Percentiles rank a stretch among this genome's conserved stretches.
Conservation (phyloP, 345 rosid species). For the Angophora floribunda region DNA sequence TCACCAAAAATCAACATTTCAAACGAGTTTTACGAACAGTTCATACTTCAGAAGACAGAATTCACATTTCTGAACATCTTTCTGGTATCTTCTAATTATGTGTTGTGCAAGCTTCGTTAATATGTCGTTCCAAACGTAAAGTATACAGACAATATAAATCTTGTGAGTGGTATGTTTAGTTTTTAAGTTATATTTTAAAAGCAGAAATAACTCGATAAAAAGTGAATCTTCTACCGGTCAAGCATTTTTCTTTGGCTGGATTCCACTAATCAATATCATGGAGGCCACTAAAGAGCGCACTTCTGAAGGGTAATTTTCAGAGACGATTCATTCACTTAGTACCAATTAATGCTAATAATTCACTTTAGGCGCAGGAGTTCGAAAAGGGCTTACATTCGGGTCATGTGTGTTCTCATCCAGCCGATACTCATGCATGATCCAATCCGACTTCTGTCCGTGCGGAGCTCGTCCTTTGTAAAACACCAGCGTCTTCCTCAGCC, state of each 20-base stretch:
- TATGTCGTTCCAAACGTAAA: not conserved
- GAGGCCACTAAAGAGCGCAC: not conserved
- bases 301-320: not conserved
- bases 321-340: not conserved
- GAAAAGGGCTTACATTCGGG: not conserved
- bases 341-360: not conserved
- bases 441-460: constrained; percentile 90
- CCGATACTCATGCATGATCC: constrained; percentile 98
- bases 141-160: not conserved
- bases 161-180: constrained; percentile 23
- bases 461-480: constrained; percentile 95
- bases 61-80: not conserved
- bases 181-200: not conserved
- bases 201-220: not conserved
- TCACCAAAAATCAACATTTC: not conserved
- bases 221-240: not conserved
- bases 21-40: not conserved
- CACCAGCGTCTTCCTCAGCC: constrained; percentile 84
- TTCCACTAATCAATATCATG: not conserved
- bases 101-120: not conserved
- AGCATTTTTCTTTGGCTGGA: not conserved
- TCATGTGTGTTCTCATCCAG: constrained; percentile 51
- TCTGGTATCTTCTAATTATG: not conserved
- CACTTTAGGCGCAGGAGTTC: not conserved
- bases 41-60: not conserved